Percentiles rank a stretch among this genome's conserved stretches.
Conservation (phyloP, 163 green algal genomes). For the Trebouxia gelatinosa region DNA sequence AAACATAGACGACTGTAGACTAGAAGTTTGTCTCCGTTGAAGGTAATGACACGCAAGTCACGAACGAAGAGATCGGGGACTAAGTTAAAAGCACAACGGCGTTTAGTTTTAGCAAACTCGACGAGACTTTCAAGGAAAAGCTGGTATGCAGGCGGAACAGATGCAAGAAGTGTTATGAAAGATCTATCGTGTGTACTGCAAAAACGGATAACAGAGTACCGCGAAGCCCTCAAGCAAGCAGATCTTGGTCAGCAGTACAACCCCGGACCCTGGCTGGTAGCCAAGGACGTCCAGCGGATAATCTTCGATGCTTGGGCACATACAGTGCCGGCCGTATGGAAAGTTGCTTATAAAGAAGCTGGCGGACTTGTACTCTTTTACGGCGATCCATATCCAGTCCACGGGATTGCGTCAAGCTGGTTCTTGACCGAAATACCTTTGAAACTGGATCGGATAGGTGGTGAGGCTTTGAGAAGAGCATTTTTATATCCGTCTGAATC, state of each 20-base stretch:
- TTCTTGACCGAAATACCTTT: neutral
- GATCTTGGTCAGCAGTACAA: neutral
- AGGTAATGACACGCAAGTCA: too few relatives aligned
- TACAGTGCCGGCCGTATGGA: neutral
- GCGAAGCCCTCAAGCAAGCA: conserved; percentile 4
- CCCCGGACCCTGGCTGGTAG: neutral
- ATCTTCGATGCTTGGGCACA: neutral
- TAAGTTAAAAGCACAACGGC: too few relatives aligned
- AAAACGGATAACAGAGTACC: too few relatives aligned
- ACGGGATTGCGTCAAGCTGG: neutral
- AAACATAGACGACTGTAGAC: too few relatives aligned
- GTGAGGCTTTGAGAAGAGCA: neutral
- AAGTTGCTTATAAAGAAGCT: neutral
- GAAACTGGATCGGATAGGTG: neutral
- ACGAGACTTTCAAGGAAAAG: too few relatives aligned
- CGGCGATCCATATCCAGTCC: neutral
- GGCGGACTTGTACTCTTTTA: neutral
- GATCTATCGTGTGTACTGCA: too few relatives aligned
- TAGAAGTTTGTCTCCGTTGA: too few relatives aligned
- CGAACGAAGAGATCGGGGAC: too few relatives aligned
- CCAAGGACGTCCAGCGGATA: neutral
- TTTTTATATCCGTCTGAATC: neutral
- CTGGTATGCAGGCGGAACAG: too few relatives aligned
- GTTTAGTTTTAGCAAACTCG: too few relatives aligned
- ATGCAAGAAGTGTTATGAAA: too few relatives aligned